Evolutionary conservation across 1,284 basidiomycete genomes (phyloP).

Genomic region (Lentinus polychrous): DNA sequence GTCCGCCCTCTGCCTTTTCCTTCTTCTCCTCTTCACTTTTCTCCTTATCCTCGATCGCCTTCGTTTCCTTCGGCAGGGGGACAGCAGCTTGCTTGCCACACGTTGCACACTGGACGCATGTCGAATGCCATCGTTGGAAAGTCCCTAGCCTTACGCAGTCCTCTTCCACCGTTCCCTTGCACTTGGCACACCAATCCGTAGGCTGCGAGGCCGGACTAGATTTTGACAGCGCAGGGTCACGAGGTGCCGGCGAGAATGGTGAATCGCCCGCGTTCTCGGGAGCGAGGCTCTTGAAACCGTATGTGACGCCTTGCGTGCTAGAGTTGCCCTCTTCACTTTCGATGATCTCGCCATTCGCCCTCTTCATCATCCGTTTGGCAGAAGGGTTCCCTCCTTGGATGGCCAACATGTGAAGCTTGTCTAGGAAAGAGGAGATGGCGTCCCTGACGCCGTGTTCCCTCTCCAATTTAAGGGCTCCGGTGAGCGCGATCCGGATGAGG

Average conservation of each 20-base stretch:
- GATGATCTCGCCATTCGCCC: slow-evolving; percentile 54
- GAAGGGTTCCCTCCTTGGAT: slow-evolving; percentile 82
- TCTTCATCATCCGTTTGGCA: slow-evolving; percentile 63
- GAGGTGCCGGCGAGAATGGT: slow-evolving; percentile 50
- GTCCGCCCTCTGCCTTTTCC: slow-evolving; percentile 36
- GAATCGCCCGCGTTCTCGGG: slow-evolving; percentile 86
- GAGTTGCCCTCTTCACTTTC: slow-evolving; percentile 42
- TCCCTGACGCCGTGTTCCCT: slow-evolving; percentile 78
- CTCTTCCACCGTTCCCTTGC: slow-evolving; percentile 90
- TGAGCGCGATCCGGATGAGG: slow-evolving; percentile 95
- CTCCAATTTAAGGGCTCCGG: slow-evolving; percentile 93
- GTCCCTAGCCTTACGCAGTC: slow-evolving; percentile 93
- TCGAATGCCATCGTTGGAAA: slow-evolving; percentile 93
- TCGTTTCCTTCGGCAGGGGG: slow-evolving; percentile 45
- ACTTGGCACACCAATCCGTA: slow-evolving; percentile 87
- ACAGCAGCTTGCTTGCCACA: slow-evolving; percentile 79
- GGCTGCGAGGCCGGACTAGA: slow-evolving; percentile 59
- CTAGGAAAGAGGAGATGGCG: slow-evolving; percentile 87
- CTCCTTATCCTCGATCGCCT: slow-evolving; percentile 20
- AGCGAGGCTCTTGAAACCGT: slow-evolving; percentile 85
- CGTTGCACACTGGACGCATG: slow-evolving; percentile 77
- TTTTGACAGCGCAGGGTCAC: slow-evolving; percentile 39
- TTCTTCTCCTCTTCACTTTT: slow-evolving; percentile 26
- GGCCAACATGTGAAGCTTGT: slow-evolving; percentile 87
- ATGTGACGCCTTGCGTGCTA: slow-evolving; percentile 76